Base-by-base conservation (phyloP, 2,329 filamentous ascomycete genomes). In the Fusarium sublunatum region DNA sequence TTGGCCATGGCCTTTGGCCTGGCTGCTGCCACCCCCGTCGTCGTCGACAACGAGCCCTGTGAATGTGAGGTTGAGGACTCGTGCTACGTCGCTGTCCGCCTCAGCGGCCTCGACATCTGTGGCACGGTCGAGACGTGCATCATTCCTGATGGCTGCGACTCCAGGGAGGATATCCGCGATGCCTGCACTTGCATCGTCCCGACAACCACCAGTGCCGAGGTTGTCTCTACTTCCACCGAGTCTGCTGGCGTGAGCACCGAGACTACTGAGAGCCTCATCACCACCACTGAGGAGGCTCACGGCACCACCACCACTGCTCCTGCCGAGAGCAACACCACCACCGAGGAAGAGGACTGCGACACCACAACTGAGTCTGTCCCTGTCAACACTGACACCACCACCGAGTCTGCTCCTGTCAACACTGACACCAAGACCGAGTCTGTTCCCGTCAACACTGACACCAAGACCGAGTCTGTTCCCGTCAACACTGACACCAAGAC, bases 1-100 rank as follows among this genome's bases (percentile, higher is more conserved):
- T 52, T 77, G 32, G 70, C 70, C 52, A 51, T 63, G 66, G 74
- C 71, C 63, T 54, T 77, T 43, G 75, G 74, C 70, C 62, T 65
- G 51, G 61, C 43, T n/a, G 32, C 58, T 39, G 59, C 55, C 46
- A 10, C 12, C 9, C 3, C 19, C n/a, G 3, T 5, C 0, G 8
- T 10, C 8, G 2, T 15, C 13, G 10, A 26, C 25, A 25, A 28
- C 0, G 61, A 57, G 35, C 9, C 34, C 2, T 65, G 61, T 28
- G 34, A 61, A 2, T 65, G 61, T 25, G 56, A 64, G 6, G 2
- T 5, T 13, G 11, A 47, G 2, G 56, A 64, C 3, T 0, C 5
- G 15, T 64, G 61, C 56, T 65, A 57, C 32, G 1, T 28, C 4
- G 45, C 50, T 15, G 50, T 49, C 22, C 12, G n/a, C 8, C 8